Evolutionary conservation across 164 flowering plant genomes (phyloP).

Genomic region (Liquidambar formosana): DNA sequence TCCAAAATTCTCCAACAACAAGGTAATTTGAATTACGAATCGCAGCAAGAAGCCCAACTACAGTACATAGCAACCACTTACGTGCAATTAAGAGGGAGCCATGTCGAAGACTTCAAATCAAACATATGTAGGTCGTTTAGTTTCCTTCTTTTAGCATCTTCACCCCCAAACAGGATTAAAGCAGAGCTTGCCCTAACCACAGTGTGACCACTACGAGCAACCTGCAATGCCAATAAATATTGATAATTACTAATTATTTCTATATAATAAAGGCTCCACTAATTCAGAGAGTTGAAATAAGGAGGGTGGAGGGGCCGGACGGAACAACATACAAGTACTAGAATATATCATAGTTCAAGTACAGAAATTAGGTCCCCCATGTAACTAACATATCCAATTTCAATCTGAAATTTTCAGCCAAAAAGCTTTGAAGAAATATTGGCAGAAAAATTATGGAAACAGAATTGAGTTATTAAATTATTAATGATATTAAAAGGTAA

Average conservation of each 20-base stretch:
- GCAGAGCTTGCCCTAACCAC: constrained; percentile 79
- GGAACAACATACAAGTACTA: too few relatives aligned
- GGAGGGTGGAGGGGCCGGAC: not conserved
- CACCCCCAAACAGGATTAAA: constrained; percentile 94
- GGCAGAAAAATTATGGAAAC: too few relatives aligned
- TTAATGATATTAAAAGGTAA: too few relatives aligned
- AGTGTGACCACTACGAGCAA: constrained; percentile 88
- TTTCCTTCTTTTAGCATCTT: constrained; percentile 81
- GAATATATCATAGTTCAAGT: too few relatives aligned
- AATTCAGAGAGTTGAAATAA: not conserved
- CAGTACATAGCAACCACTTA: constrained; percentile 33
- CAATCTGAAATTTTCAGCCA: too few relatives aligned
- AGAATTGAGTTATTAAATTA: too few relatives aligned
- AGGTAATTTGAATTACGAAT: not conserved
- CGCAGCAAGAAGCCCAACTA: not conserved
- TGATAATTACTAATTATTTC: not conserved
- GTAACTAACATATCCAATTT: too few relatives aligned
- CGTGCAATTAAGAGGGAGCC: constrained; percentile 99
- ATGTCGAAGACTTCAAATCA: constrained; percentile 88
- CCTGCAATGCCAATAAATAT: constrained; percentile 40
- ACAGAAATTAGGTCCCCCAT: too few relatives aligned
- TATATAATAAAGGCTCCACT: not conserved
- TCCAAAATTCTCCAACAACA: not conserved
- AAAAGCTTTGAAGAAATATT: too few relatives aligned
- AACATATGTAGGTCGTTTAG: constrained; percentile 98